Conservation (phyloP, 2,329 filamentous ascomycete species). For the Fusarium stilboides region DNA sequence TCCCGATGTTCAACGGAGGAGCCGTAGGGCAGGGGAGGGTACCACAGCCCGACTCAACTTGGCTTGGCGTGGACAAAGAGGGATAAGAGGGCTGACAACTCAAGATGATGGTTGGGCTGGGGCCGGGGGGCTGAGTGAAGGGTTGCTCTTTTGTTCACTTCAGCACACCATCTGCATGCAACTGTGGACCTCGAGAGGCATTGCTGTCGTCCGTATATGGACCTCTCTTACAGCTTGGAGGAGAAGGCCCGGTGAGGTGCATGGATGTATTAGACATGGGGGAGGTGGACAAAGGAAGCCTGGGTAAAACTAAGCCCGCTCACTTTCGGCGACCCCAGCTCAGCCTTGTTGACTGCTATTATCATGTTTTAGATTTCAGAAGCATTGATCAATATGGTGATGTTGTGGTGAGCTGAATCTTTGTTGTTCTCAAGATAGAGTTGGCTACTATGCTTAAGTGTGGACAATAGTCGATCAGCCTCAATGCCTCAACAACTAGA, state of each 20-base stretch:
- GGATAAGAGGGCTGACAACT: slow-evolving; percentile 35
- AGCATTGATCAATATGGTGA: background rate
- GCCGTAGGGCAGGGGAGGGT: slow-evolving; percentile 27
- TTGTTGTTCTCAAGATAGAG: slow-evolving; percentile 24
- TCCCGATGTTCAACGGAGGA: slow-evolving; percentile 10
- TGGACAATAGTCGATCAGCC: slow-evolving; percentile 4
- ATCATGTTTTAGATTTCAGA: background rate
- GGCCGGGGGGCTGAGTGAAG: slow-evolving; percentile 39
- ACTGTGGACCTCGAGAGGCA: slow-evolving; percentile 21
- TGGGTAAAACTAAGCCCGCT: slow-evolving; percentile 12
- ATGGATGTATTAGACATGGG: slow-evolving; percentile 24
- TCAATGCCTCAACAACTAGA: slow-evolving; percentile 6
- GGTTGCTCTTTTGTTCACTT: slow-evolving; percentile 18
- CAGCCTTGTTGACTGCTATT: slow-evolving; percentile 6
- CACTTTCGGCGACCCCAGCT: slow-evolving; percentile 17
- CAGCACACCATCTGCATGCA: slow-evolving; percentile 24
- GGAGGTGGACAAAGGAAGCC: slow-evolving; percentile 37
- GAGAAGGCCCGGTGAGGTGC: slow-evolving; percentile 34
- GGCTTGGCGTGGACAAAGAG: slow-evolving; percentile 35
- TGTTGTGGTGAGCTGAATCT: background rate
- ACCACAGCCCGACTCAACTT: background rate
- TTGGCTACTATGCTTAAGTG: slow-evolving; percentile 34
- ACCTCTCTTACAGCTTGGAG: slow-evolving; percentile 15
- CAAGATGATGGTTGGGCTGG: slow-evolving; percentile 18
- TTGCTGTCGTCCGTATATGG: slow-evolving; percentile 18